Evolutionary conservation across 2,329 filamentous ascomycete genomes (phyloP).

Genomic region (Colletotrichum tropicale): DNA sequence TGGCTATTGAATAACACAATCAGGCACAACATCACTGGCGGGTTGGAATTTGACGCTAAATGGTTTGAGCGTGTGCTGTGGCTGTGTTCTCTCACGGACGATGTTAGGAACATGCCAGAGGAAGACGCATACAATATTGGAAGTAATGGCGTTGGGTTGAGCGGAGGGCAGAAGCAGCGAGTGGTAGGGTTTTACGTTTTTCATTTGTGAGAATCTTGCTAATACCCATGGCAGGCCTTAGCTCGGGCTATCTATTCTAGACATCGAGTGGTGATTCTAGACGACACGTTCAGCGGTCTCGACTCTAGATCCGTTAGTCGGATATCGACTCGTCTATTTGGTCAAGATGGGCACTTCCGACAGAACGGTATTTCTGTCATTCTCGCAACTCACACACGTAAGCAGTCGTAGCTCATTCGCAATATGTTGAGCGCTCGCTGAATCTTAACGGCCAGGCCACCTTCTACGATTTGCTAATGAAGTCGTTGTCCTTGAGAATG

Average conservation of each 20-base stretch:
- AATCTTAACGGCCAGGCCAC: background rate
- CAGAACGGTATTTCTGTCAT: background rate
- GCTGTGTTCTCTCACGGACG: background rate
- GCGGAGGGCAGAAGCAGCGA: constrained; percentile 5
- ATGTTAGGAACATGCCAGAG: background rate
- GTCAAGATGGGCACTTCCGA: background rate
- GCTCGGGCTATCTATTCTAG: background rate
- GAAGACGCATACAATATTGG: background rate
- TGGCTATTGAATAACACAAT: constrained; percentile 8
- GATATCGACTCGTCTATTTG: background rate
- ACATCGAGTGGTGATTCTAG: background rate
- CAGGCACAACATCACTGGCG: constrained; percentile 4
- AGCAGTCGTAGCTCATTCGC: background rate
- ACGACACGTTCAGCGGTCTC: background rate
- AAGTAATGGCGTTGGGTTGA: background rate
- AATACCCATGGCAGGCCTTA: background rate
- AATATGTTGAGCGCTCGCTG: background rate
- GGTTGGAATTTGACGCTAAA: background rate
- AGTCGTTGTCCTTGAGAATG: background rate
- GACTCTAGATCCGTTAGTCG: background rate
- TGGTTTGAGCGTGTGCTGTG: background rate
- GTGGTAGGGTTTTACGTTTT: background rate
- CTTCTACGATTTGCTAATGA: background rate
- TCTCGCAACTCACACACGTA: constrained; percentile 1
- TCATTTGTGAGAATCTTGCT: background rate